phyloP scores from a whole-genome alignment of 192 early-diverging fungal species.

The Gonapodya prolifera region DNA sequence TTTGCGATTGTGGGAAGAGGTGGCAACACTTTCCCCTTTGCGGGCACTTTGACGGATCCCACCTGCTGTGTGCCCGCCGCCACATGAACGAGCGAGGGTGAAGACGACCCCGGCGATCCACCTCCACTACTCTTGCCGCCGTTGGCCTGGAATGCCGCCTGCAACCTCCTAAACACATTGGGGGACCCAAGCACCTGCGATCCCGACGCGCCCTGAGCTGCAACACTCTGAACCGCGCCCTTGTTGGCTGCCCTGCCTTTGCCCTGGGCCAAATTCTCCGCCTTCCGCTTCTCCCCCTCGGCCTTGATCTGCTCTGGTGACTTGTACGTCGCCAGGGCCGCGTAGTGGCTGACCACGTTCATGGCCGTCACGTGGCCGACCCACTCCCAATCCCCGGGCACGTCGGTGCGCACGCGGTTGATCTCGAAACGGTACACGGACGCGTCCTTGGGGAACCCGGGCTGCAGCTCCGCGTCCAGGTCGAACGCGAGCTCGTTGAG shows the following conservation, averaged over 20 bases:
- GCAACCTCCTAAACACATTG: background rate
- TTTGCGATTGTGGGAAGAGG: background rate
- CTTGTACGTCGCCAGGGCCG: background rate
- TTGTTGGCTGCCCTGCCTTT: no score
- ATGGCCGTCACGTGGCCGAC: background rate
- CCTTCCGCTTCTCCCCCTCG: background rate
- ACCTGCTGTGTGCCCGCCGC: background rate
- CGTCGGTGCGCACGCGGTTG: background rate
- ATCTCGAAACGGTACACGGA: background rate
- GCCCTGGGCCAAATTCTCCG: background rate
- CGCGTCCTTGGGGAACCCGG: background rate
- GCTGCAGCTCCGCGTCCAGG: background rate
- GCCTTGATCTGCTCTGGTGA: background rate
- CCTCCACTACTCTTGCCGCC: background rate
- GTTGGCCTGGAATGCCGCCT: background rate
- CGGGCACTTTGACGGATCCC: background rate
- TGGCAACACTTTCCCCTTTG: background rate
- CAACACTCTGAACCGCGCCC: background rate
- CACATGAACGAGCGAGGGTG: background rate
- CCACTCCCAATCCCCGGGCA: constrained; percentile 3
- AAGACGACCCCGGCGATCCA: background rate
- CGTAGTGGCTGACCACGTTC: background rate
- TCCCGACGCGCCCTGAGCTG: background rate
- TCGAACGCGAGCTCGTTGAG: constrained; percentile 3
- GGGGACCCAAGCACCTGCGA: background rate